Conservation (phyloP, 2,329 filamentous ascomycete species). For the Fusarium coicis region DNA sequence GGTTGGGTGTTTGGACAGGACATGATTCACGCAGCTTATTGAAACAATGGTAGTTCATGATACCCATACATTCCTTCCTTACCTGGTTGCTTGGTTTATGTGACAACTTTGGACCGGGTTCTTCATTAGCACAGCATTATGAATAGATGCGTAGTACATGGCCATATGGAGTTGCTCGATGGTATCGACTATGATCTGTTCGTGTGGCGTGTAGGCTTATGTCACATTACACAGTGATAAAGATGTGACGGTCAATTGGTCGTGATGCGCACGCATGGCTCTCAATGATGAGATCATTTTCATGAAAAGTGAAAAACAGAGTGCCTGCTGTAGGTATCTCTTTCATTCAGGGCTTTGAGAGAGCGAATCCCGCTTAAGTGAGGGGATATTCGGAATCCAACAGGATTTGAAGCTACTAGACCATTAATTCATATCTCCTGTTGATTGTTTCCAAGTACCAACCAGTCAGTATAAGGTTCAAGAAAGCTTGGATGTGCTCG, state of each 20-base stretch:
- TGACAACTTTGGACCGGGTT: not conserved
- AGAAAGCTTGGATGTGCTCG: no score
- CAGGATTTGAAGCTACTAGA: not conserved
- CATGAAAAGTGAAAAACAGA: not conserved
- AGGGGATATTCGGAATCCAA: not conserved
- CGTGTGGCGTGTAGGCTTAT: not conserved
- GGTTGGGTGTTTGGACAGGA: slow-evolving; percentile 30
- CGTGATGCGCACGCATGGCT: not conserved
- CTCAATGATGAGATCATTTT: not conserved
- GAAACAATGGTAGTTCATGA: slow-evolving; percentile 43
- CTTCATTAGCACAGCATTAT: not conserved
- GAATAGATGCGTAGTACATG: not conserved
- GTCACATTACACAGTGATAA: not conserved
- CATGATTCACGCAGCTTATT: slow-evolving; percentile 43
- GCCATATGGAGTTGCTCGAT: not conserved
- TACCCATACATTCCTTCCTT: slow-evolving; percentile 42
- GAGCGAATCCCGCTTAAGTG: slow-evolving; percentile 2
- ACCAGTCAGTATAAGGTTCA: not conserved
- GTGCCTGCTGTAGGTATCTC: not conserved
- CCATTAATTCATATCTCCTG: not conserved
- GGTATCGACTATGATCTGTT: not conserved
- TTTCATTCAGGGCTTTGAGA: not conserved
- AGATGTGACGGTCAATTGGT: not conserved
- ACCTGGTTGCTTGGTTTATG: not conserved
- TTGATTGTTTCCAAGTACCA: not conserved